A percentile compares a stretch with the other conserved stretches of the same genome.
Evolutionary conservation across 331 rosid genomes (phyloP).

Genomic region (Stylosanthes scabra): DNA sequence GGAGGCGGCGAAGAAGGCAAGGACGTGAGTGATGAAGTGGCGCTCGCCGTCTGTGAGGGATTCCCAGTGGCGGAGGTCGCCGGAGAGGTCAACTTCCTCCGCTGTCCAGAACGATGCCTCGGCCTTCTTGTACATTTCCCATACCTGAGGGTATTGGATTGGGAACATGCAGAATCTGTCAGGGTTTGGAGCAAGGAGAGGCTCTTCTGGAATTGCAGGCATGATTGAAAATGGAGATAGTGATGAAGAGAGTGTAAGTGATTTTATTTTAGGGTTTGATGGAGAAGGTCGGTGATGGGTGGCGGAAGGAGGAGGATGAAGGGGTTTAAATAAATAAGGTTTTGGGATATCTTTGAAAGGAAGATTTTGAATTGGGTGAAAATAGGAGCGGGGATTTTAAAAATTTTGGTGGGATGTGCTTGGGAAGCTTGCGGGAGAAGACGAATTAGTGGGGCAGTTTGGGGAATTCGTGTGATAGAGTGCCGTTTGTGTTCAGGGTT

Average conservation of each 20-base stretch:
- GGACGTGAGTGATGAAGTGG: constrained; percentile 25
- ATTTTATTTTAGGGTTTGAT: neutral
- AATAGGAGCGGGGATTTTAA: neutral
- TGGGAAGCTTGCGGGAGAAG: constrained; percentile 11
- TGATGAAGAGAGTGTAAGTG: neutral
- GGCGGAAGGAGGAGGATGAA: neutral
- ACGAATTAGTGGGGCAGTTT: neutral
- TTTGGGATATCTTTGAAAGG: neutral
- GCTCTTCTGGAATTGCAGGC: constrained; percentile 34
- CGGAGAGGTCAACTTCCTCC: constrained; percentile 26
- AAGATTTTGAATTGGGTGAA: neutral
- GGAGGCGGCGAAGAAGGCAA: constrained; percentile 32
- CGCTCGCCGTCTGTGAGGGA: constrained; percentile 25
- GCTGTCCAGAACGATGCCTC: constrained; percentile 37
- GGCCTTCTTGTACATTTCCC: constrained; percentile 38
- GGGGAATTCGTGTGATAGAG: neutral
- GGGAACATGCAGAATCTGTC: constrained; percentile 40
- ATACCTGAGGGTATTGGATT: constrained; percentile 30
- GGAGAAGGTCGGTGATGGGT: neutral
- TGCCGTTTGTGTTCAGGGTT: too few relatives aligned
- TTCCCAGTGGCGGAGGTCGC: constrained; percentile 18
- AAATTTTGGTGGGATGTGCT: neutral
- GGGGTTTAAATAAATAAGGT: constrained; percentile 1
- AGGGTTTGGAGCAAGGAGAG: constrained; percentile 14
- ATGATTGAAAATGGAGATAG: neutral